A percentile compares a stretch with the other conserved stretches of the same genome.
Conservation (phyloP, 352 stramenopile genomes). For the Globisporangium solare region DNA sequence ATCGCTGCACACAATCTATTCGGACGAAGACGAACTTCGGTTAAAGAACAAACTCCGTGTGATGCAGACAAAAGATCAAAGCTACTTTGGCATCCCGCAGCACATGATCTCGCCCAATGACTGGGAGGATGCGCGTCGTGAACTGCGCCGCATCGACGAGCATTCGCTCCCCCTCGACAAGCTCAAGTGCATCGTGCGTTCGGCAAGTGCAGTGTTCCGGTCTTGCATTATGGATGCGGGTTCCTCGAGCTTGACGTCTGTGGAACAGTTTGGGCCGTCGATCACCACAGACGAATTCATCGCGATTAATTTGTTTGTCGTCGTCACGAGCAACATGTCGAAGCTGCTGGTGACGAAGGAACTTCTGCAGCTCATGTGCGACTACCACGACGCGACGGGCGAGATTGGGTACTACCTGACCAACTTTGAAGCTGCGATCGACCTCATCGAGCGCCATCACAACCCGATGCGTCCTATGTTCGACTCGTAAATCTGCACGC, state of each 20-base stretch:
- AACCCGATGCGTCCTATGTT: constrained; percentile 39
- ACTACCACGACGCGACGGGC: constrained; percentile 50
- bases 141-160: constrained; percentile 48
- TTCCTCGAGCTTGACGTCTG: constrained; percentile 27
- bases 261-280: constrained; percentile 34
- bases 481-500: background rate
- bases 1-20: constrained; percentile 38
- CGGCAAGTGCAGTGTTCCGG: constrained; percentile 49
- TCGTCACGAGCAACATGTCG: constrained; percentile 45
- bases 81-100: constrained; percentile 47
- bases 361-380: constrained; percentile 49
- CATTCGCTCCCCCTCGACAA: constrained; percentile 66
- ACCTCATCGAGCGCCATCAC: constrained; percentile 43
- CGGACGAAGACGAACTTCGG: constrained; percentile 40
- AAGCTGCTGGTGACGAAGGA: constrained; percentile 48
- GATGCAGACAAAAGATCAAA: constrained; percentile 45
- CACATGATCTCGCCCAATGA: constrained; percentile 42
- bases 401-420: constrained; percentile 74
- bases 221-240: constrained; percentile 22
- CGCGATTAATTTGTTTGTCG: constrained; percentile 50
- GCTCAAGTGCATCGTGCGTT: constrained; percentile 63
- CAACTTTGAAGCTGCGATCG: constrained; percentile 62
- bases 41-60: constrained; percentile 52
- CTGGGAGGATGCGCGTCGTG: constrained; percentile 51
- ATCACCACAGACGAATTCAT: constrained; percentile 70